Evolutionary conservation across 1,139 yeast species (phyloP), one percentile per base, ranked within the genome.

Genomic region (Candida mesenterica): DNA sequence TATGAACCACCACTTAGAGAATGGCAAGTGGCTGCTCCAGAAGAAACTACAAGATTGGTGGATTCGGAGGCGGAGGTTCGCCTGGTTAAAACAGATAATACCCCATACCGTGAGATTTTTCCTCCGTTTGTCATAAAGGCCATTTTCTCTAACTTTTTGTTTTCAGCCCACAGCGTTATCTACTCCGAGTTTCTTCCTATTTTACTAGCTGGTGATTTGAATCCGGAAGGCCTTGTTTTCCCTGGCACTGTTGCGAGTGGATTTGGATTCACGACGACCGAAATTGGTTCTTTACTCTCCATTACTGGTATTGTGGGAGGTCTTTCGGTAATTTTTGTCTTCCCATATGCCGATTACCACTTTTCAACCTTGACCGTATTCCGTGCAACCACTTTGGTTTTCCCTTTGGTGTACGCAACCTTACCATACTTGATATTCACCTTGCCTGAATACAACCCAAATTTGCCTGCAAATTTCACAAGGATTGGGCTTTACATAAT

Each of bases 1-100:
- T 41, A 55, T 35, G 35, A 50, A 5, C 48, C 57, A 6, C 61
- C 61, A 15, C 25, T 30, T 4, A 53, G 73, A 43, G 62, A 67
- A 6, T 66, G 72, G 69, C 40, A 46, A 27, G 17, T 25, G 17
- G 28, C 9, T 6, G 14, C 28, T 9, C 3, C 12, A 8, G 39
- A 34, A 8, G 43, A 37, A 20, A 12, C 15, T 4, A 27, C 39
- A 3, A 40, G 45, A 10, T 34, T 38, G n/a, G 18, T 36, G 15
- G 28, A 24, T 19, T 9, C n/a, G 18, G 15, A 12, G 38, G 30
- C 6, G 15, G 30, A 15, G 2, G n/a, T 10, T 37, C 32, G 7
- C 41, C 33, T 17, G 14, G 10, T 7, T 19, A 36, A 3, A 24
- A 24, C 15, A 32, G 22, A n/a, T 24, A 10, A 12, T 14, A 12